Conservation (phyloP, 768 basidiomycete species). For the Pleurotus eryngii region DNA sequence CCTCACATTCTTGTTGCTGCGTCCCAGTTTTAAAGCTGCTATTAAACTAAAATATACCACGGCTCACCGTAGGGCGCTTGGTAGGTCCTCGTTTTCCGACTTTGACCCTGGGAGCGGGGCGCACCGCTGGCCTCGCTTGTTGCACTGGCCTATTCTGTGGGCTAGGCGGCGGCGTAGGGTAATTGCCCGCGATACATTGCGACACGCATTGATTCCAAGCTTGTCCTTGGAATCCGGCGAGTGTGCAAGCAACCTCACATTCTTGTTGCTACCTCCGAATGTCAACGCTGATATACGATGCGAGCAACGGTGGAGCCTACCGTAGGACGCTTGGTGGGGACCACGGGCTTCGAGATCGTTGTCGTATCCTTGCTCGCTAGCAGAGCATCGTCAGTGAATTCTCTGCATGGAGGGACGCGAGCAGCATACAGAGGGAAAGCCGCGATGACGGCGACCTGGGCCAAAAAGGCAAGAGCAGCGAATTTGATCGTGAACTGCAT, state of each 20-base stretch:
- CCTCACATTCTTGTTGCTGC: not conserved
- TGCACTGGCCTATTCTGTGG: not conserved
- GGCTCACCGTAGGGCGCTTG: not conserved
- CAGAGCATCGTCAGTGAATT: not conserved
- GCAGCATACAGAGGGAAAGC: not conserved
- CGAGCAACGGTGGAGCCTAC: not conserved
- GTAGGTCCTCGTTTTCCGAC: not conserved
- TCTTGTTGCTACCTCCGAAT: not conserved
- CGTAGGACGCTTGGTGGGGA: not conserved
- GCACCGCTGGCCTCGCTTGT: not conserved
- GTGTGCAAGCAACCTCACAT: not conserved
- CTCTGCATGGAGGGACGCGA: not conserved
- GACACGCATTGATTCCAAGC: not conserved
- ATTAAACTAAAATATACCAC: too few species aligned
- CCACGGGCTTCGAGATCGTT: not conserved
- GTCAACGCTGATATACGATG: too few species aligned
- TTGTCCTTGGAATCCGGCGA: not conserved
- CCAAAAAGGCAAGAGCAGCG: not conserved
- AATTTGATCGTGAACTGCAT: slow-evolving; percentile 6
- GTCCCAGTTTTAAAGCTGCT: not conserved
- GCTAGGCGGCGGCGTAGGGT: not conserved
- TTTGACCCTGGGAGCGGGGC: not conserved
- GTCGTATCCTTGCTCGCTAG: not conserved
- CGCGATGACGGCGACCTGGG: not conserved
- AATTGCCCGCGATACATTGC: not conserved